phyloP scores from a whole-genome alignment of 2,329 filamentous ascomycete genomes.

The Aspergillus fructus region DNA sequence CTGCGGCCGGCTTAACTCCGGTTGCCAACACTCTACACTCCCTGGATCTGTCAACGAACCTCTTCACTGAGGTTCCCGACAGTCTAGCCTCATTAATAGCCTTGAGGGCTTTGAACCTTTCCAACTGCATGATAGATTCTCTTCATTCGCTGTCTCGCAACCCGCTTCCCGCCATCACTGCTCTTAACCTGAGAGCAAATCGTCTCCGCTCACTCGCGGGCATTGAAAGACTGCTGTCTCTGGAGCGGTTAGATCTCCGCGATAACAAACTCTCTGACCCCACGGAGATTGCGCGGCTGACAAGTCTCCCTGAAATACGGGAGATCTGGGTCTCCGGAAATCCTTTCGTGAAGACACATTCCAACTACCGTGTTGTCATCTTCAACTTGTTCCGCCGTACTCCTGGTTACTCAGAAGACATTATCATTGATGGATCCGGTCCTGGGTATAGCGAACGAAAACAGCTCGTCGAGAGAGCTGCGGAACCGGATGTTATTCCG shows the following conservation, averaged over 20 bases:
- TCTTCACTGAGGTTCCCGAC: conserved; percentile 93
- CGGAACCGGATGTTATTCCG: conserved; percentile 72
- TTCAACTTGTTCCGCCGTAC: conserved; percentile 94
- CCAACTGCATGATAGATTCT: conserved; percentile 96
- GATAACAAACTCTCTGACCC: conserved; percentile 92
- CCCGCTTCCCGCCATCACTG: conserved; percentile 85
- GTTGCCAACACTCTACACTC: conserved; percentile 87
- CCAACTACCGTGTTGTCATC: conserved; percentile 81
- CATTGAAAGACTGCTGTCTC: conserved; percentile 80
- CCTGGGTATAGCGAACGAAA: conserved; percentile 85
- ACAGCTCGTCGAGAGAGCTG: conserved; percentile 76
- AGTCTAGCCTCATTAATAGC: conserved; percentile 81
- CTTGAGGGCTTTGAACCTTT: conserved; percentile 88
- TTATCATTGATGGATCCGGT: conserved; percentile 79
- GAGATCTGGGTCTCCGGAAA: conserved; percentile 94
- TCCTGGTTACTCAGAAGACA: conserved; percentile 85
- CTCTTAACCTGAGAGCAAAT: conserved; percentile 87
- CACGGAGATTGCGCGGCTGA: conserved; percentile 83
- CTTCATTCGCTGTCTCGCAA: conserved; percentile 82
- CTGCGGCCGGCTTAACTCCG: conserved; percentile 72
- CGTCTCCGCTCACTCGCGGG: conserved; percentile 83
- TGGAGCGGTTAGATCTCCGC: conserved; percentile 86
- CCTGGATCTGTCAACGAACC: conserved; percentile 86
- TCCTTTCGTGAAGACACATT: conserved; percentile 83
- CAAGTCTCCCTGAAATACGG: conserved; percentile 83